Evolutionary conservation across 495 filamentous ascomycete genomes (phyloP).

Genomic region (Penicillium mononematosum): DNA sequence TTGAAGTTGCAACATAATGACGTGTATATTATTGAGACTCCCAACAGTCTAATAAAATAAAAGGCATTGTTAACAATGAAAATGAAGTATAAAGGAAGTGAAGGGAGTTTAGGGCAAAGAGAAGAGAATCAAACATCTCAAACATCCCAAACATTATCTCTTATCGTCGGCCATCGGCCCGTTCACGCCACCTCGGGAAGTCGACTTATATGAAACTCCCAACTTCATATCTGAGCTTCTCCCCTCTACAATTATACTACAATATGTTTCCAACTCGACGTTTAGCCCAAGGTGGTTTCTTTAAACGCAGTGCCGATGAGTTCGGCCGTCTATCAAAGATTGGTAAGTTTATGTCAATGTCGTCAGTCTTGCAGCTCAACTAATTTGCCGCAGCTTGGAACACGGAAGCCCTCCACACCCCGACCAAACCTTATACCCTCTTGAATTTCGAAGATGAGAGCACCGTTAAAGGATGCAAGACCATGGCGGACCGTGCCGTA

Average conservation of each 20-base stretch:
- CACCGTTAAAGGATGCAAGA: slow-evolving; percentile 65
- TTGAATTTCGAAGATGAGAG: slow-evolving; percentile 62
- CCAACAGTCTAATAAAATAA: no score
- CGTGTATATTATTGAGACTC: not conserved
- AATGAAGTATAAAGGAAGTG: not conserved
- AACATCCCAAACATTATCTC: slow-evolving; percentile 1
- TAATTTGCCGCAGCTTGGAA: slow-evolving; percentile 43
- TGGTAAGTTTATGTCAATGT: slow-evolving; percentile 41
- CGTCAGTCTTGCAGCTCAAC: slow-evolving; percentile 6
- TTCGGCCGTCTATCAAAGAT: slow-evolving; percentile 57
- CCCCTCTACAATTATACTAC: not conserved
- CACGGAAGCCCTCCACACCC: slow-evolving; percentile 46
- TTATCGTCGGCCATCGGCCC: not conserved
- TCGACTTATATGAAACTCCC: not conserved
- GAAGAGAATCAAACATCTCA: not conserved
- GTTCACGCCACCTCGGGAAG: slow-evolving; percentile 13
- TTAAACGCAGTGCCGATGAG: slow-evolving; percentile 63
- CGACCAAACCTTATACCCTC: slow-evolving; percentile 49
- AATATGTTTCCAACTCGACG: slow-evolving; percentile 52
- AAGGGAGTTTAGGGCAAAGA: no score
- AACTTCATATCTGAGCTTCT: not conserved
- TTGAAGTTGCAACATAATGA: not conserved
- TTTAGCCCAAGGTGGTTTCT: slow-evolving; percentile 54
- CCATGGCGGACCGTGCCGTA: slow-evolving; percentile 81
- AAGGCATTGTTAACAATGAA: not conserved